These are phyloP conservation scores for Tetrastigma voinierianum DNA, from an alignment of 164 flowering plant species.

Conservation along the genomic window DNA sequence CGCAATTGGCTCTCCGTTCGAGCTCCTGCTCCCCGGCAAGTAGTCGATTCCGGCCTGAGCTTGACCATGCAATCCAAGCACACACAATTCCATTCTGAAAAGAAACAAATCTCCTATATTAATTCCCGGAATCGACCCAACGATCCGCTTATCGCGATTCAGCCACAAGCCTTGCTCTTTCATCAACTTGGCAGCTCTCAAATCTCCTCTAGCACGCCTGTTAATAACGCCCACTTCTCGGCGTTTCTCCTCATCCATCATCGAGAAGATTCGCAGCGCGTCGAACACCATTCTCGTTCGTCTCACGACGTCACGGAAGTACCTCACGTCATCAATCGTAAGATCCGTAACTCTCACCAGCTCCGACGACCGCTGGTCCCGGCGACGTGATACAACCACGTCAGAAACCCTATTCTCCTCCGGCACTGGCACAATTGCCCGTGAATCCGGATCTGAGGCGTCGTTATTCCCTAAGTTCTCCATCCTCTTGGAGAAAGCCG, in stretches of 20 bases:
- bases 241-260: conserved; percentile 38
- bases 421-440: conserved; percentile 48
- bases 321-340: conserved; percentile 38
- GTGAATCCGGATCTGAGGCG: conserved; percentile 26
- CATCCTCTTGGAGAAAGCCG: conserved; percentile 52
- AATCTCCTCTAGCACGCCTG: conserved; percentile 44
- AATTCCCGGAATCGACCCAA: conserved; percentile 83
- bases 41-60: conserved; percentile 45
- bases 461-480: conserved; percentile 17
- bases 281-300: conserved; percentile 64
- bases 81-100: conserved; percentile 74
- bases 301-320: conserved; percentile 56
- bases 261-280: conserved; percentile 48
- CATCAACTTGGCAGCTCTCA: conserved; percentile 56
- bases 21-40: conserved; percentile 27
- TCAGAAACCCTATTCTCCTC: conserved; percentile 13
- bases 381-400: conserved; percentile 4
- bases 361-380: conserved; percentile 48
- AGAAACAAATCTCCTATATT: conserved; percentile 75
- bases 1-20: conserved; percentile 64
- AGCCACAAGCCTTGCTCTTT: conserved; percentile 58
- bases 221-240: conserved; percentile 8
- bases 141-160: conserved; percentile 71
- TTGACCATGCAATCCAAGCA: conserved; percentile 75
- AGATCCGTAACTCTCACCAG: conserved; percentile 63